A percentile compares a stretch with the other conserved stretches of the same genome.
Conservation (phyloP, 2,329 filamentous ascomycete genomes). For the Aureobasidium musti region DNA sequence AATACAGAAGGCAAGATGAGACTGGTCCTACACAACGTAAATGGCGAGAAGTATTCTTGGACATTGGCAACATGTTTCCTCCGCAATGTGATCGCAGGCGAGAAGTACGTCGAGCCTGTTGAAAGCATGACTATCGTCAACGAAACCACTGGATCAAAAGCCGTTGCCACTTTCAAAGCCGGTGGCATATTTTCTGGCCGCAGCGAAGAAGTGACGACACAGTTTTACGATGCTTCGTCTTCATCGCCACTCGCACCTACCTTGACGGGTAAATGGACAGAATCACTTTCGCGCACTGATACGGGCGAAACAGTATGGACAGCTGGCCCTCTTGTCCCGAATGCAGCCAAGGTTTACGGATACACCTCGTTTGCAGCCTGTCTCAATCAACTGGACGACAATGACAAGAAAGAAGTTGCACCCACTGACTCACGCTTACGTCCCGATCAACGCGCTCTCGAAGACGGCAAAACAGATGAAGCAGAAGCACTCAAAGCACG, state of each 20-base stretch:
- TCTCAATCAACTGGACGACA: constrained; percentile 81
- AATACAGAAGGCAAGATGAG: constrained; percentile 87
- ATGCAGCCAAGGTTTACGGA: constrained; percentile 79
- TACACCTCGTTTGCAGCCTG: constrained; percentile 82
- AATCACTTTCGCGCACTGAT: constrained; percentile 64
- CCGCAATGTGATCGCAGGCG: constrained; percentile 93
- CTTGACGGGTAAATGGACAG: constrained; percentile 83
- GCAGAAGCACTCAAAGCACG: constrained; percentile 81
- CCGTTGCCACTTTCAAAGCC: constrained; percentile 85
- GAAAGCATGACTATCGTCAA: constrained; percentile 84
- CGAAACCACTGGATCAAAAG: constrained; percentile 80
- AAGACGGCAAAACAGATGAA: constrained; percentile 76
- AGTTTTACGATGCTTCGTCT: constrained; percentile 60
- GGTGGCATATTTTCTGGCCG: constrained; percentile 98
- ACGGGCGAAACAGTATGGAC: constrained; percentile 74
- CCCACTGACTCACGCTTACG: constrained; percentile 80
- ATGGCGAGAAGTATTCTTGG: constrained; percentile 69
- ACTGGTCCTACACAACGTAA: constrained; percentile 64
- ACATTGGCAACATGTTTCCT: constrained; percentile 84
- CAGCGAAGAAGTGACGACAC: constrained; percentile 82
- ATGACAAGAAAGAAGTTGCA: constrained; percentile 74
- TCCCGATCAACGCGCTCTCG: constrained; percentile 83
- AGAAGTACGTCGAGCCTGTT: constrained; percentile 96
- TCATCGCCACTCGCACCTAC: constrained; percentile 65
- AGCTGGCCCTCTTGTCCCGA: constrained; percentile 74